A percentile compares a stretch with the other conserved stretches of the same genome.
phyloP scores from a whole-genome alignment of 345 rosid species.

The Populus davidiana region DNA sequence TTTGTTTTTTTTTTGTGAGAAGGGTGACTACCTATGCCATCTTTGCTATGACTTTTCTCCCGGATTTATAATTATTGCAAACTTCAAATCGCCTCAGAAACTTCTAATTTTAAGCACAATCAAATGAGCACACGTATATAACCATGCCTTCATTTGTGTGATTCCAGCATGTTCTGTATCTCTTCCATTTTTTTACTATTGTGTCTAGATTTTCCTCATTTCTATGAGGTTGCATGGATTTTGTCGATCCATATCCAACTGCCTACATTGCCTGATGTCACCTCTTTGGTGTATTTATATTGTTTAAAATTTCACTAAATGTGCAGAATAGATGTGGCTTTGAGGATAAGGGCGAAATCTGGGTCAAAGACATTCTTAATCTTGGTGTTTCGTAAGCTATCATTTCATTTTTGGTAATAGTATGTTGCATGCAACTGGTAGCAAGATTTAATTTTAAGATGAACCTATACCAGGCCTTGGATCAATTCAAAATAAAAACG shows the following conservation, averaged over 20 bases:
- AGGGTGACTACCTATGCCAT: background rate
- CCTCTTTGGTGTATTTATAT: background rate
- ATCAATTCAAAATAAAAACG: no score
- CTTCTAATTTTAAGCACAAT: background rate
- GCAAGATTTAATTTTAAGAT: background rate
- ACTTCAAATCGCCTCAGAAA: background rate
- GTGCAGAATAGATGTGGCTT: conserved; percentile 94
- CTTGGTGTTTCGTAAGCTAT: conserved; percentile 90
- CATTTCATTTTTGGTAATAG: conserved; percentile 10
- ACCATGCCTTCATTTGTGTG: background rate
- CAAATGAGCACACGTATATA: background rate
- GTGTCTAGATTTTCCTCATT: background rate
- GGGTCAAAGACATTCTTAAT: conserved; percentile 93
- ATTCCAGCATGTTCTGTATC: background rate
- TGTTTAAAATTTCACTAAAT: conserved; percentile 14
- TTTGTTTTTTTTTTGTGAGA: no score
- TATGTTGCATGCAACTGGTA: background rate
- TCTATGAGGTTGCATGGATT: no score
- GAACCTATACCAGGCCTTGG: no score
- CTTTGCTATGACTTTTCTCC: background rate
- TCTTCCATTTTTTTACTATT: background rate
- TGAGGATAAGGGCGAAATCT: conserved; percentile 81
- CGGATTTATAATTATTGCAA: background rate
- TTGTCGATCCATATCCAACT: background rate
- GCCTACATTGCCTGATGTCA: background rate